Evolutionary conservation across 1,284 basidiomycete species (phyloP), one percentile per base, ranked within the genome.

Genomic region (Pseudozyma thailandica): DNA sequence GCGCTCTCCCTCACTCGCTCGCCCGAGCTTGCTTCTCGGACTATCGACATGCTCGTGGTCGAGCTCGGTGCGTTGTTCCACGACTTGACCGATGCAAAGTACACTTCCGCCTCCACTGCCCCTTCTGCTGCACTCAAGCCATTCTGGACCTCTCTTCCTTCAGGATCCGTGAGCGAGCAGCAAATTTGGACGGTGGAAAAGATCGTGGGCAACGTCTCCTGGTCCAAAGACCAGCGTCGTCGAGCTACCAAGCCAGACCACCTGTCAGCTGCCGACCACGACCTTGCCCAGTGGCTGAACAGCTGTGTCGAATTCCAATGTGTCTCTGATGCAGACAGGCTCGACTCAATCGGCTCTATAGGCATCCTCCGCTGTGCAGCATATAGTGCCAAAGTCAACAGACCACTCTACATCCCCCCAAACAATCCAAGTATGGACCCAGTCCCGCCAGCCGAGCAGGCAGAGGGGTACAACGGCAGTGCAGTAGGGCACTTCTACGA

Each of bases 301-400:
- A 81, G 83, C n/a, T 94, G 92, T 75, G 55, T 86, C 1, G 94
- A 96, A 80, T 86, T 96, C 43, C 90, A 92, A 80, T 94, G 91
- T 63, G 92, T 95, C 0, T 93, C 94, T 82, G 94, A 97, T 81
- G 93, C 93, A 0, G 94, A 96, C 80, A 86, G 93, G 41, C 84
- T 97, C 15, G 94, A 97, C 81, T 92, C 92, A 1, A 93, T 97
- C 45, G 94, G 94, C 2, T 91, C 90, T 6, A 91, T 95, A 64
- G 93, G 92, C 3, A 88, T 96, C 63, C 84, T 96, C 85, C 87
- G 94, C 1, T 94, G 91, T 77, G 89, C 92, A 2, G 93, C 93
- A 1, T 96, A 89, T 79, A 91, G 88, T 59, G 87, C 89, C 10
- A 87, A 86, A 0, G 87, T 87, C 18, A 90, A 90, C 74, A 85